These are phyloP conservation scores for Ophiostoma tasmaniense DNA, from an alignment of 2,329 filamentous ascomycete species.

Conservation along the genomic window DNA sequence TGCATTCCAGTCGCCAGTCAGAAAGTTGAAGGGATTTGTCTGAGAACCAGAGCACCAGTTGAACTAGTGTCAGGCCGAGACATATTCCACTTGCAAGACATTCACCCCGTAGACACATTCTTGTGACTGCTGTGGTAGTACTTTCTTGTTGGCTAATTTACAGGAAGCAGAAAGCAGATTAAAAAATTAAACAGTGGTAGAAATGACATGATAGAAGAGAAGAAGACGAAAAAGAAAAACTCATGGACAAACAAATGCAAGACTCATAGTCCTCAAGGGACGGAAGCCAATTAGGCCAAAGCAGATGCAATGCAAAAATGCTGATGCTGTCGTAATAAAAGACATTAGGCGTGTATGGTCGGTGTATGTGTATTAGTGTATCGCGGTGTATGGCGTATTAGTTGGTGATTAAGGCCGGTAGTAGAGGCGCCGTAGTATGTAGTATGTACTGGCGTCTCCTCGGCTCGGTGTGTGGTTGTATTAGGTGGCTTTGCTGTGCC, in stretches of 20 bases:
- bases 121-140: not conserved
- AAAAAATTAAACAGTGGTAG: not conserved
- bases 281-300: not conserved
- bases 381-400: not conserved
- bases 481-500: not conserved
- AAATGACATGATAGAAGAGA: not conserved
- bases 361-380: conserved; percentile 2
- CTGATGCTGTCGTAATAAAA: conserved; percentile 2
- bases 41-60: not conserved
- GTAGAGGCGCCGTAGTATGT: not conserved
- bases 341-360: conserved; percentile 1
- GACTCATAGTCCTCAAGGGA: not conserved
- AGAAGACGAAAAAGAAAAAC: not conserved
- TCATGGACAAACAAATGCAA: not conserved
- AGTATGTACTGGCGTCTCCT: not conserved
- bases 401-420: not conserved
- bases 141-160: conserved; percentile 1
- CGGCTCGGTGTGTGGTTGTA: not conserved
- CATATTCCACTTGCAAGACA: not conserved
- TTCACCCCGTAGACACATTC: not conserved
- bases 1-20: not conserved
- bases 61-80: not conserved
- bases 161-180: not conserved
- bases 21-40: not conserved
- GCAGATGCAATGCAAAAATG: not conserved